A percentile compares a stretch with the other conserved stretches of the same genome.
phyloP scores from a whole-genome alignment of 768 basidiomycete species.

The Austroboletus eburneus region DNA sequence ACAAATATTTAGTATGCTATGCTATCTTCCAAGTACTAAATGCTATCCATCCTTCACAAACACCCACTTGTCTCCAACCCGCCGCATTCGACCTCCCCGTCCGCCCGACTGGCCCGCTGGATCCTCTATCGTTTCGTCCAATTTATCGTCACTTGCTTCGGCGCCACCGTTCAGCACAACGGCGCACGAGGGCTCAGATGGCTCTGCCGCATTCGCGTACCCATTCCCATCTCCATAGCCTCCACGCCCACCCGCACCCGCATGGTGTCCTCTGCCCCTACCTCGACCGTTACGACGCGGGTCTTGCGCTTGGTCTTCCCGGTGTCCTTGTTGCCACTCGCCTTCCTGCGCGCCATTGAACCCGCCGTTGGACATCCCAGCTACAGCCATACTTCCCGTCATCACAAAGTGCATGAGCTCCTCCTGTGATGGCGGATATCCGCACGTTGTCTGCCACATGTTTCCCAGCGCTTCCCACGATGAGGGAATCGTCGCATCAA shows the following conservation, averaged over 20 bases:
- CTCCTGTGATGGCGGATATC: conserved; percentile 65
- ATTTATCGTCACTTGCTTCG: conserved; percentile 5
- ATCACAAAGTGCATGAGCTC: conserved; percentile 75
- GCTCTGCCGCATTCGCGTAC: conserved; percentile 27
- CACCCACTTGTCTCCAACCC: conserved; percentile 68
- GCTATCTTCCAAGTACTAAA: conserved; percentile 15
- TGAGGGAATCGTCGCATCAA: conserved; percentile 67
- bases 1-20: conserved; percentile 23
- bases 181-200: conserved; percentile 47
- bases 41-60: conserved; percentile 51
- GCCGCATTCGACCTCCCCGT: conserved; percentile 55
- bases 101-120: conserved; percentile 3
- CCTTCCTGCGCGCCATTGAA: conserved; percentile 17
- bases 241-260: conserved; percentile 28
- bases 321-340: conserved; percentile 21
- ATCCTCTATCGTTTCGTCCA: conserved; percentile 1
- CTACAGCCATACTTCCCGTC: conserved; percentile 28
- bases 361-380: conserved; percentile 14
- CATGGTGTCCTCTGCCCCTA: conserved; percentile 36
- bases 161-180: conserved; percentile 53
- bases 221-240: conserved; percentile 40
- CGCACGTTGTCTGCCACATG: conserved; percentile 70
- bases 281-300: conserved; percentile 35
- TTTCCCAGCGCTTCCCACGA: conserved; percentile 81
- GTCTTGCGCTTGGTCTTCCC: conserved; percentile 35